These are phyloP conservation scores for Adansonia madagascariensis DNA, from an alignment of 441 rosid genomes.

Conservation along the genomic window DNA sequence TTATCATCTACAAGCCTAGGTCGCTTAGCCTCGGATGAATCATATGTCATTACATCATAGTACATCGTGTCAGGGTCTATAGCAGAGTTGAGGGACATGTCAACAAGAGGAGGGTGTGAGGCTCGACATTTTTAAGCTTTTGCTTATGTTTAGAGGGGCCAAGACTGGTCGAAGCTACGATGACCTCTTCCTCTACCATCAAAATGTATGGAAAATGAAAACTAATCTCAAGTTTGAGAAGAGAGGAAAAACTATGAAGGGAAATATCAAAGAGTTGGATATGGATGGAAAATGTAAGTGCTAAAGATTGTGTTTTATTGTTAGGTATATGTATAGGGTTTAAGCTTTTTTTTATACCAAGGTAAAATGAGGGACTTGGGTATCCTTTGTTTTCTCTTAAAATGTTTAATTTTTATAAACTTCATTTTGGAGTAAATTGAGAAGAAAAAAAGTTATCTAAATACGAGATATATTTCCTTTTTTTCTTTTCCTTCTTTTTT, in stretches of 20 bases:
- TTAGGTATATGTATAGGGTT: neutral
- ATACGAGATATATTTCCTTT: too few species aligned
- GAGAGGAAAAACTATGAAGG: neutral
- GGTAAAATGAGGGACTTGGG: too few species aligned
- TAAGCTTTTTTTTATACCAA: neutral
- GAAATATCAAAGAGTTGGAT: neutral
- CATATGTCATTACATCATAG: conserved; percentile 33
- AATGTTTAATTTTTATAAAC: too few species aligned
- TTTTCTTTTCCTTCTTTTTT: too few species aligned
- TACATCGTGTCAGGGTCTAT: conserved; percentile 30
- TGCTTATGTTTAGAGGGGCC: conserved; percentile 68
- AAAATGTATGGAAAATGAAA: neutral
- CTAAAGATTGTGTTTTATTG: neutral
- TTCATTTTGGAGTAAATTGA: too few species aligned
- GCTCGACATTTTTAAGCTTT: conserved; percentile 63
- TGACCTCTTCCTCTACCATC: conserved; percentile 73
- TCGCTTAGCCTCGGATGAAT: conserved; percentile 60
- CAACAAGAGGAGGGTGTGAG: conserved; percentile 29
- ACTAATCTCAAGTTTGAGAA: conserved; percentile 29
- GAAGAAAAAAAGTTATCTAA: too few species aligned
- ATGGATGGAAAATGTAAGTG: neutral
- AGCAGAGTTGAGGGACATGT: conserved; percentile 26
- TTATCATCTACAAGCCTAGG: conserved; percentile 50
- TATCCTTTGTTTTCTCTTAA: too few species aligned
- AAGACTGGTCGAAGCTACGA: conserved; percentile 30